Conservation (phyloP, 2,329 filamentous ascomycete species). For the Rhexocercosporidium sp. region DNA sequence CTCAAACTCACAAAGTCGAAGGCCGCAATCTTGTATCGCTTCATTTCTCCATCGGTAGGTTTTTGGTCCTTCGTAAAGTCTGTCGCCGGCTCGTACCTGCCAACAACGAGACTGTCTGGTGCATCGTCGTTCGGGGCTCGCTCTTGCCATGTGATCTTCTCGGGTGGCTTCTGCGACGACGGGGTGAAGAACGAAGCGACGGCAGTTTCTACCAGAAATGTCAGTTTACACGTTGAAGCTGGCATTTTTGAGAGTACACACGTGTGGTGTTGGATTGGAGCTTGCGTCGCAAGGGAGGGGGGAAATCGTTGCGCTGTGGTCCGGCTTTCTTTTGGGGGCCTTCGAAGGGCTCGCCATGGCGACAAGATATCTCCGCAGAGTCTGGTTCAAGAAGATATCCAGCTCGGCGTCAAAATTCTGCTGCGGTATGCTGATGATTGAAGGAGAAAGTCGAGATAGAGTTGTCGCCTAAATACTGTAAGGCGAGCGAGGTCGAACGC, state of each 20-base stretch:
- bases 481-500: neutral
- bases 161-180: slow-evolving; percentile 80
- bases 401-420: neutral
- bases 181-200: slow-evolving; percentile 90
- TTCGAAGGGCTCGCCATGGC: slow-evolving; percentile 33
- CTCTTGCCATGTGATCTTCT: slow-evolving; percentile 75
- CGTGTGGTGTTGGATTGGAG: slow-evolving; percentile 43
- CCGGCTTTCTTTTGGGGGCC: slow-evolving; percentile 37
- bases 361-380: slow-evolving; percentile 3
- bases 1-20: slow-evolving; percentile 65
- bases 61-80: slow-evolving; percentile 45
- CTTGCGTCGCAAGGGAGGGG: slow-evolving; percentile 44
- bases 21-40: slow-evolving; percentile 67
- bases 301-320: slow-evolving; percentile 35
- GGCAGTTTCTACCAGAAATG: slow-evolving; percentile 59
- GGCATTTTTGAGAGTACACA: slow-evolving; percentile 25
- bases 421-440: neutral
- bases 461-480: neutral
- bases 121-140: slow-evolving; percentile 57
- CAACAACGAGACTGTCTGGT: slow-evolving; percentile 71
- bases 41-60: slow-evolving; percentile 29
- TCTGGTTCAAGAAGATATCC: neutral
- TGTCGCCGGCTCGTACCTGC: slow-evolving; percentile 63
- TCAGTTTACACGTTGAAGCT: slow-evolving; percentile 20
- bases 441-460: neutral